These are phyloP conservation scores for Hebeloma cylindrosporum DNA, from an alignment of 768 basidiomycete genomes.

Conservation along the genomic window DNA sequence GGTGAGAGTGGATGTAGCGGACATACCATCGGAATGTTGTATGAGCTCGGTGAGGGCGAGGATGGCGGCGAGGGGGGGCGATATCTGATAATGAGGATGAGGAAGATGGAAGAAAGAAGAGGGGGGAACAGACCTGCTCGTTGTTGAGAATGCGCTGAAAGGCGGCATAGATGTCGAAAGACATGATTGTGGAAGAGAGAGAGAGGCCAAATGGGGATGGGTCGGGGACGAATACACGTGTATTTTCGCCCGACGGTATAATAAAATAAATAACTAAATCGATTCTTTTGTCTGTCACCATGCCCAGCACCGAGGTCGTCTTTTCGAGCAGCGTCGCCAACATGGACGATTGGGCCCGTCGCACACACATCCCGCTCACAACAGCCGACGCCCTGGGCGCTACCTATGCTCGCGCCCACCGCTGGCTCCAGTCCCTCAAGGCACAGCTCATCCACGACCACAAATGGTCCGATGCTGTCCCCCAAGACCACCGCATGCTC, in stretches of 20 bases:
- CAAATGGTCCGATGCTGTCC: constrained; percentile 64
- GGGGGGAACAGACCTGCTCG: constrained; percentile 52
- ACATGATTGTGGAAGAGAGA: constrained; percentile 14
- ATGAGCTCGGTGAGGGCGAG: constrained; percentile 81
- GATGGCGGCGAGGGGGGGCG: constrained; percentile 86
- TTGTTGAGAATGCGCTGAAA: constrained; percentile 64
- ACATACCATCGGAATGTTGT: constrained; percentile 71
- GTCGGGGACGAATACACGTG: constrained; percentile 74
- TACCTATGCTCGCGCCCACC: constrained; percentile 79
- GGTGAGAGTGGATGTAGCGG: constrained; percentile 6
- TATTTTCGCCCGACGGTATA: constrained; percentile 61
- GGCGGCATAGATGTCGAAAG: constrained; percentile 43
- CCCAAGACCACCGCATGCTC: constrained; percentile 68
- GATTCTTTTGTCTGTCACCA: constrained; percentile 27
- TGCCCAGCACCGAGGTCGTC: constrained; percentile 54
- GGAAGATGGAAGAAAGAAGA: neutral
- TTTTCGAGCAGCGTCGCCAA: constrained; percentile 79
- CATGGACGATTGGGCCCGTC: constrained; percentile 81
- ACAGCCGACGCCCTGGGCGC: constrained; percentile 80
- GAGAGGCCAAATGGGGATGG: constrained; percentile 1
- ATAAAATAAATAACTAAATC: too few relatives aligned
- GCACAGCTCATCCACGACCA: constrained; percentile 63
- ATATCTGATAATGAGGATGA: constrained; percentile 47
- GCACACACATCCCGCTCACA: constrained; percentile 78
- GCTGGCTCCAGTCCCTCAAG: constrained; percentile 68